Evolutionary conservation across 2,329 filamentous ascomycete species (phyloP).

Genomic region (Clarireedia monteithiana): DNA sequence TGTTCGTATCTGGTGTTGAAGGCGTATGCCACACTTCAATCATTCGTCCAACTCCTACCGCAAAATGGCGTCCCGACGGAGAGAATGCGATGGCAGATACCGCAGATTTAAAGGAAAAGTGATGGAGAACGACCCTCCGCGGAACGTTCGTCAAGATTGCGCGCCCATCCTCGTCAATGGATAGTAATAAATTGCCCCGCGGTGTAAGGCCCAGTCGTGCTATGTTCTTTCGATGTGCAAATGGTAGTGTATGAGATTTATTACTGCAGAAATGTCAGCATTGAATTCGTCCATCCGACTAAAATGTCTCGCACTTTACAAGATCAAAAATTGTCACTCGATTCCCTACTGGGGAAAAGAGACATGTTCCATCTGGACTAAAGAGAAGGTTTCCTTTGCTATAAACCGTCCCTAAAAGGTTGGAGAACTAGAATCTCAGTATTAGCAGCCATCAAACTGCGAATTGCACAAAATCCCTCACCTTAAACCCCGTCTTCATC

Average conservation of each 20-base stretch:
- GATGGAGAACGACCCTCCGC: constrained; percentile 78
- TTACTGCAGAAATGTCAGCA: constrained; percentile 45
- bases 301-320: constrained; percentile 58
- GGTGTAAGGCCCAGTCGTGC: constrained; percentile 80
- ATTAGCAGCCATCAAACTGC: constrained; percentile 20
- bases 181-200: constrained; percentile 83
- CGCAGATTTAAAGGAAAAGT: constrained; percentile 87
- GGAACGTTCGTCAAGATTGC: constrained; percentile 88
- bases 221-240: constrained; percentile 92
- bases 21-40: constrained; percentile 97
- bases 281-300: neutral
- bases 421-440: constrained; percentile 71
- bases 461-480: constrained; percentile 32
- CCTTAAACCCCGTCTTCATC: constrained; percentile 99
- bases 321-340: constrained; percentile 93
- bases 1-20: constrained; percentile 72
- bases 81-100: constrained; percentile 84
- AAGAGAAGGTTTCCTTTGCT: constrained; percentile 96
- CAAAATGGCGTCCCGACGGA: constrained; percentile 85
- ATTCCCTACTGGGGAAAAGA: constrained; percentile 95
- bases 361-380: constrained; percentile 89
- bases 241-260: constrained; percentile 79
- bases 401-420: constrained; percentile 96
- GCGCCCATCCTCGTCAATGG: constrained; percentile 88
- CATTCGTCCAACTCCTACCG: constrained; percentile 75